These are phyloP conservation scores for Rhynchosporium agropyri DNA, from an alignment of 2,329 filamentous ascomycete species.

Conservation along the genomic window DNA sequence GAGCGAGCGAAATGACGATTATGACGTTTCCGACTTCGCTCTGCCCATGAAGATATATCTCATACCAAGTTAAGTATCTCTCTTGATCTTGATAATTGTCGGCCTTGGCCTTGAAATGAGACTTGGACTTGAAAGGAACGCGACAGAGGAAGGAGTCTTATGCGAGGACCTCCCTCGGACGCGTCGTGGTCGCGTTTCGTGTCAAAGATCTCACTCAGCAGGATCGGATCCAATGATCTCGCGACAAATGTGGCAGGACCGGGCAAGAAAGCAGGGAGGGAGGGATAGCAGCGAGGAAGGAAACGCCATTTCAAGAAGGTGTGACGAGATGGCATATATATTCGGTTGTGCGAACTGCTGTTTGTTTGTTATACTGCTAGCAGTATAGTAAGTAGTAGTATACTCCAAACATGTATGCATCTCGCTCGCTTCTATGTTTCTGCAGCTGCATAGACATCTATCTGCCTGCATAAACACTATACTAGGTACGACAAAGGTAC, in stretches of 20 bases:
- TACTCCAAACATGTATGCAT: neutral
- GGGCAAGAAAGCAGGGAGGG: neutral
- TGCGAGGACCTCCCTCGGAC: constrained; percentile 13
- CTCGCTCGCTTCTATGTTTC: constrained; percentile 11
- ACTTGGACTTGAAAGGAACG: no score
- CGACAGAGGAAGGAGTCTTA: constrained; percentile 16
- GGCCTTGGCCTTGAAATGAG: neutral
- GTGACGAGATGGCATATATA: neutral
- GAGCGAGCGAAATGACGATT: constrained; percentile 15
- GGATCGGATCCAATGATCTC: constrained; percentile 26
- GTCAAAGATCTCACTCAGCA: neutral
- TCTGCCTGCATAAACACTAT: no score
- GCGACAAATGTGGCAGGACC: constrained; percentile 28
- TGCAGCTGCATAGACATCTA: neutral
- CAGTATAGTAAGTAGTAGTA: constrained; percentile 1
- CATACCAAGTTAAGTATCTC: no score
- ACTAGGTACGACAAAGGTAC: no score
- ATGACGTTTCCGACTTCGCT: neutral
- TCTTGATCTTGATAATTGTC: neutral
- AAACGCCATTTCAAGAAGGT: neutral
- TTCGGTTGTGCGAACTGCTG: constrained; percentile 13
- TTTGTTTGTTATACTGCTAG: neutral
- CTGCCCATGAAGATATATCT: no score
- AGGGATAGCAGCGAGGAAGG: constrained; percentile 24
- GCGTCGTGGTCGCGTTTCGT: neutral